A percentile compares a stretch with the other conserved stretches of the same genome.
phyloP scores from a whole-genome alignment of 768 basidiomycete genomes.

The Psilocybe cubensis region DNA sequence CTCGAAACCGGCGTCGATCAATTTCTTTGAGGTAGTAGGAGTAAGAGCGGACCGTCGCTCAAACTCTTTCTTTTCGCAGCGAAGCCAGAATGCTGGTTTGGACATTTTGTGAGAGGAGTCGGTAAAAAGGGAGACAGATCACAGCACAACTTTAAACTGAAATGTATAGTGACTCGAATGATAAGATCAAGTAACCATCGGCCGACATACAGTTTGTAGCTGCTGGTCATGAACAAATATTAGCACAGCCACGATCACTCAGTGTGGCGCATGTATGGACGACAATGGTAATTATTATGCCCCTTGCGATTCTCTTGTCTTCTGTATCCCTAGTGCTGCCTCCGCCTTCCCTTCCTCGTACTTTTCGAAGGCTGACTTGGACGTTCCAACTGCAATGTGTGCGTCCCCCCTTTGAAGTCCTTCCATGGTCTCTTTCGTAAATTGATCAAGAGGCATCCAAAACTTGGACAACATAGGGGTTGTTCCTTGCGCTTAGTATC shows the following conservation, averaged over 20 bases:
- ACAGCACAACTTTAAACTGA: not conserved
- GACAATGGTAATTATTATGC: not conserved
- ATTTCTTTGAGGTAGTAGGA: constrained; percentile 85
- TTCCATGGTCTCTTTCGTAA: constrained; percentile 37
- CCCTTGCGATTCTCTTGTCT: constrained; percentile 1
- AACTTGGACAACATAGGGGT: constrained; percentile 48
- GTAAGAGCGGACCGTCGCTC: constrained; percentile 93
- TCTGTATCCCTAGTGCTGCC: constrained; percentile 22
- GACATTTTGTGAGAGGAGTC: constrained; percentile 43
- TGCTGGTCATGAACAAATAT: constrained; percentile 4
- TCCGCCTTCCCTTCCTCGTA: constrained; percentile 39
- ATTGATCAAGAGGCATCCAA: constrained; percentile 59
- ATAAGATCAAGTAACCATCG: constrained; percentile 20
- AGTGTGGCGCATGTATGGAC: not conserved
- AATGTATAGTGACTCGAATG: constrained; percentile 10
- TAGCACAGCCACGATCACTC: constrained; percentile 18
- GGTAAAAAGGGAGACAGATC: not conserved
- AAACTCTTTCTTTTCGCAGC: constrained; percentile 96
- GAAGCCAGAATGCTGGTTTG: constrained; percentile 77
- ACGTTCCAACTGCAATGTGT: constrained; percentile 28
- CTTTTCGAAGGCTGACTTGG: constrained; percentile 26
- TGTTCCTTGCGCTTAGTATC: constrained; percentile 50
- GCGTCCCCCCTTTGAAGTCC: constrained; percentile 30
- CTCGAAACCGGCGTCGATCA: constrained; percentile 89
- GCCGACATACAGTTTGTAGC: no score